Base-by-base conservation (phyloP, 805 yeast genomes). In the Metschnikowia gruessii region DNA sequence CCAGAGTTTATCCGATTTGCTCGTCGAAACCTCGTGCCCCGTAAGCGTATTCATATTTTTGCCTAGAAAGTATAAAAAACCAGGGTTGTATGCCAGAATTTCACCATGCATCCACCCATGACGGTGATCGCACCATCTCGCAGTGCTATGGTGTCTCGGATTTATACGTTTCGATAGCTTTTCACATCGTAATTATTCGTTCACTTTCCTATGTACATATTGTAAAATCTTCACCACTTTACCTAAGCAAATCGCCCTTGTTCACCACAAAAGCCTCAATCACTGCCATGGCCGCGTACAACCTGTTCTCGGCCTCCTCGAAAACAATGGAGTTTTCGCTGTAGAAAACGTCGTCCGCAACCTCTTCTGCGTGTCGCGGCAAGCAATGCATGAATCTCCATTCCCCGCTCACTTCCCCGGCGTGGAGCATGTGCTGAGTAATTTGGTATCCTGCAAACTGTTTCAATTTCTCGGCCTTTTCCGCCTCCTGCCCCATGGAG, bases 341-440 rank as follows among this genome's bases (percentile, higher is more conserved):
- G 70, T 92, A 92, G 63, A 94, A 94, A 1, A 94, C 94, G 37
- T 86, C 96, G 65, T 94, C 99, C 32, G 82, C 78, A 31, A 94
- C 99, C 68, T 94, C 99, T 65, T 91, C 97, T 22, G 81, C 78
- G 58, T 94, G 96, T 69, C 99, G 84, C 54, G 99, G 99, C 56
- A 94, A 75, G 68, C 99, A 94, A 66, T 94, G 99, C 98, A 94
- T 91, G 69, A 94, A 94, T 64, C 82, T 88, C 87, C 92, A 92
- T 61, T 79, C 68, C 15, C 72, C 43, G 46, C 76, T 75, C 37
- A 86, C 85, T 37, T 77, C 79, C 5, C 87, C 87, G 12, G 70
- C 60, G 11, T 59, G 45, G 21, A 86, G 79, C 71, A 91, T 72
- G 28, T 81, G 82, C 15, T 72, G 64, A 32, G 89, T 82, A 49